Conservation (phyloP, 2,329 filamentous ascomycete species). For the Ophiostoma ulmi region DNA sequence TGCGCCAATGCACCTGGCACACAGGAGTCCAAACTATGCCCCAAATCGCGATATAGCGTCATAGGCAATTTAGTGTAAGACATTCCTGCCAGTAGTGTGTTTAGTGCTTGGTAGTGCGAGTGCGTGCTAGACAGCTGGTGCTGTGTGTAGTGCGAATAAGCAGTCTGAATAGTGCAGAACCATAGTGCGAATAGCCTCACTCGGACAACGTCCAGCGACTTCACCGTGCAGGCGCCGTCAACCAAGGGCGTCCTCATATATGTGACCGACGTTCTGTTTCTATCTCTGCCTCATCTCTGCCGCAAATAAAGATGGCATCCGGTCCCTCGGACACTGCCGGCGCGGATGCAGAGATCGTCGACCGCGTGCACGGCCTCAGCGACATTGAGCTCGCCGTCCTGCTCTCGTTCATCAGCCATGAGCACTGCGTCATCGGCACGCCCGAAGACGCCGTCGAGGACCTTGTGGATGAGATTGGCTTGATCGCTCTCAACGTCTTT, state of each 20-base stretch:
- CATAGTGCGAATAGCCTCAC: conserved; percentile 5
- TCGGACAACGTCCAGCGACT: neutral
- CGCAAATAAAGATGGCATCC: neutral
- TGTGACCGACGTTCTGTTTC: neutral
- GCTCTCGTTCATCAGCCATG: conserved; percentile 71
- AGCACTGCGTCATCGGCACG: conserved; percentile 86
- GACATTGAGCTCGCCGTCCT: conserved; percentile 85
- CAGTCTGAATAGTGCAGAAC: neutral
- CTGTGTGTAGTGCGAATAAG: neutral
- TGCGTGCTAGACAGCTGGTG: neutral
- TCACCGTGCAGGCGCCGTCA: neutral
- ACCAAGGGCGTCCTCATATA: neutral
- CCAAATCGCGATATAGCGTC: conserved; percentile 3
- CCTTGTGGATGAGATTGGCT: conserved; percentile 65
- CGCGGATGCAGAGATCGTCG: conserved; percentile 45
- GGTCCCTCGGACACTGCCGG: conserved; percentile 36
- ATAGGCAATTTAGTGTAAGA: neutral
- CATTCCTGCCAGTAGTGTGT: neutral
- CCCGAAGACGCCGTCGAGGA: conserved; percentile 57
- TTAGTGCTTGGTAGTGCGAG: neutral
- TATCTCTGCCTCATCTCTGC: neutral
- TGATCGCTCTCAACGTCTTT: conserved; percentile 68
- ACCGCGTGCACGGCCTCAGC: conserved; percentile 70
- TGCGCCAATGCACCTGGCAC: neutral
- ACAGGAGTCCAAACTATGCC: neutral